Conservation (phyloP, 805 yeast species). For the Metschnikowia koreensis region DNA sequence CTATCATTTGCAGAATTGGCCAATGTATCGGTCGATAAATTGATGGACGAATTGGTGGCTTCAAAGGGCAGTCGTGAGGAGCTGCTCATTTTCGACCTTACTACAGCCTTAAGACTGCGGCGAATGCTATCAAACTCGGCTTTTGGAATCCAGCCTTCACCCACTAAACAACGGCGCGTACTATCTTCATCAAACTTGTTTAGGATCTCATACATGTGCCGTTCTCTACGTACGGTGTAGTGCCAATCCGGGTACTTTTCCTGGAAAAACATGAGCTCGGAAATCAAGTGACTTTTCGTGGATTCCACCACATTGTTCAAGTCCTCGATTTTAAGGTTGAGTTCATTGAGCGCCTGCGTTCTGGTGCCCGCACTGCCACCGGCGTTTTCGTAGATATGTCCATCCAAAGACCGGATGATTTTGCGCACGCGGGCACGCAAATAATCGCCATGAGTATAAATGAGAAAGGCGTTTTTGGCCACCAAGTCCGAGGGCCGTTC, state of each 20-base stretch:
- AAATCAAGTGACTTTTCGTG: slow-evolving; percentile 36
- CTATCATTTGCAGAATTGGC: slow-evolving; percentile 12
- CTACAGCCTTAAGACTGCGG: slow-evolving; percentile 40
- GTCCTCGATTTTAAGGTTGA: slow-evolving; percentile 34
- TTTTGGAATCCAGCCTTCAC: slow-evolving; percentile 74
- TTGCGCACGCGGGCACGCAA: slow-evolving; percentile 33
- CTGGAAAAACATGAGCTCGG: slow-evolving; percentile 38
- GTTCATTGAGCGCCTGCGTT: slow-evolving; percentile 25
- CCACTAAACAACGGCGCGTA: slow-evolving; percentile 62
- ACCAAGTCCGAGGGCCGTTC: slow-evolving; percentile 23
- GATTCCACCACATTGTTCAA: slow-evolving; percentile 31
- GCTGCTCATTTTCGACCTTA: slow-evolving; percentile 33
- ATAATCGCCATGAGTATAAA: slow-evolving; percentile 41
- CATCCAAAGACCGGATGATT: slow-evolving; percentile 40
- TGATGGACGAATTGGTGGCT: slow-evolving; percentile 11
- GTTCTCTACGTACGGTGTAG: slow-evolving; percentile 49
- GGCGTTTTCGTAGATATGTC: slow-evolving; percentile 36
- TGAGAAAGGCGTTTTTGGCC: slow-evolving; percentile 37
- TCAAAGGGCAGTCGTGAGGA: slow-evolving; percentile 3
- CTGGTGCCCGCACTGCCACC: slow-evolving; percentile 30
- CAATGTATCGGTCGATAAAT: slow-evolving; percentile 18
- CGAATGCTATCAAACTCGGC: slow-evolving; percentile 43
- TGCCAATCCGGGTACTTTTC: slow-evolving; percentile 33
- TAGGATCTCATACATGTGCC: slow-evolving; percentile 55
- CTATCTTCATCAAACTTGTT: slow-evolving; percentile 69